phyloP scores from a whole-genome alignment of 75 land plant species.

The Selaginella tamariscina region DNA sequence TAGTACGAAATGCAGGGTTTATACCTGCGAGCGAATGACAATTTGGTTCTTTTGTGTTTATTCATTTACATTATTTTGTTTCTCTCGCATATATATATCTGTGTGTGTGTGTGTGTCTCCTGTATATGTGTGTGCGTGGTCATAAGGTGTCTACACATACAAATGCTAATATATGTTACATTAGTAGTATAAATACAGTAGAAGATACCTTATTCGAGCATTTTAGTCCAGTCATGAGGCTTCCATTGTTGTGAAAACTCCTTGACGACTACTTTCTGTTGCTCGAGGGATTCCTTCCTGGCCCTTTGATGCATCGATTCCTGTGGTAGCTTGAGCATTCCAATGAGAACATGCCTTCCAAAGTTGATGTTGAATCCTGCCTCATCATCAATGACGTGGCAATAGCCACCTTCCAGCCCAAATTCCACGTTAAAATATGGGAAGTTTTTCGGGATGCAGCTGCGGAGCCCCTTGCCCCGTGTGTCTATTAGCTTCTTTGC shows the following conservation, averaged over 20 bases:
- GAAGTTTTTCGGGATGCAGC: conserved; percentile 71
- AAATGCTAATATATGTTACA: too few species aligned
- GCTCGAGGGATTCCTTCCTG: conserved; percentile 38
- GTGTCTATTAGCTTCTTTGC: conserved; percentile 91
- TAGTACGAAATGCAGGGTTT: too few species aligned
- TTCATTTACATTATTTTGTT: too few species aligned
- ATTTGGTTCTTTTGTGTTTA: too few species aligned
- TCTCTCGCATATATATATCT: too few species aligned
- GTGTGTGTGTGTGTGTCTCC: too few species aligned
- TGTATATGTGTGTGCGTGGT: too few species aligned
- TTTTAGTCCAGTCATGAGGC: conserved; percentile 73
- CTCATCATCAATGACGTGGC: conserved; percentile 91
- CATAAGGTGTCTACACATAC: too few species aligned
- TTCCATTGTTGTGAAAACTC: conserved; percentile 60
- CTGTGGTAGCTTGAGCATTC: conserved; percentile 55
- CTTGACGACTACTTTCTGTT: conserved; percentile 43
- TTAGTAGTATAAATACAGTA: background rate
- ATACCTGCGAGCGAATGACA: too few species aligned
- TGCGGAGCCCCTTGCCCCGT: conserved; percentile 55
- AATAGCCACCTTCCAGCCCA: conserved; percentile 70
- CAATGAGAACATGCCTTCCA: conserved; percentile 72
- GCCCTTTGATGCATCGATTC: conserved; percentile 63
- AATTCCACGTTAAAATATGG: conserved; percentile 96
- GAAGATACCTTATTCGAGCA: background rate
- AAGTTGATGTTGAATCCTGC: conserved; percentile 44